Percentiles rank a stretch among this genome's conserved stretches.
Conservation (phyloP, 306 rosid species). For the Prunus fruticosa region DNA sequence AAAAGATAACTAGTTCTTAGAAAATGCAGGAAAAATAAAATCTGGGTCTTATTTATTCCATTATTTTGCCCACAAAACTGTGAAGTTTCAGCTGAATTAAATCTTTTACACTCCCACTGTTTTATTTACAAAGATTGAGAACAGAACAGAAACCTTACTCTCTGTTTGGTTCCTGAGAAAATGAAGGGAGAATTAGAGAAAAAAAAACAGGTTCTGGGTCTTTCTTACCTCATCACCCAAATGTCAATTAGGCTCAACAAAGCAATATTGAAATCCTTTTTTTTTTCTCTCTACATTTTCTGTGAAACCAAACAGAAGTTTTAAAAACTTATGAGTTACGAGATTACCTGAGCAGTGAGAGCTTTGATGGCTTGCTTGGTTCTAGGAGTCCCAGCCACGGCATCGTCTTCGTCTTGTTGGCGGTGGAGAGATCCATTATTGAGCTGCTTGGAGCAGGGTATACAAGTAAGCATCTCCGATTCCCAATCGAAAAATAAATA, state of each 20-base stretch:
- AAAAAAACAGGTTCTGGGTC: neutral
- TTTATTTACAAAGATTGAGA: neutral
- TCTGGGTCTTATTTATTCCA: neutral
- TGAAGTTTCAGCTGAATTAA: neutral
- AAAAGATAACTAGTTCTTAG: neutral
- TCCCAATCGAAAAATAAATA: neutral
- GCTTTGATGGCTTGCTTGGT: conserved; percentile 88
- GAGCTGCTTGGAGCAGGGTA: conserved; percentile 88
- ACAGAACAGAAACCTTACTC: neutral
- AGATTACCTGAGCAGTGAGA: conserved; percentile 81
- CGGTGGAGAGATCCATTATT: conserved; percentile 83
- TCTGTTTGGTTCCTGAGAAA: neutral
- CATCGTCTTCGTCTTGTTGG: conserved; percentile 66
- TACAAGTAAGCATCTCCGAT: conserved; percentile 82
- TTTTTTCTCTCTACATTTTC: conserved; percentile 17
- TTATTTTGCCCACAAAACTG: neutral
- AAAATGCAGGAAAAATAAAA: neutral
- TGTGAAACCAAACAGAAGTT: conserved; percentile 18
- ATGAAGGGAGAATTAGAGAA: neutral
- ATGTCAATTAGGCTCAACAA: neutral
- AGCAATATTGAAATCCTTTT: neutral
- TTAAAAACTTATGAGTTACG: neutral
- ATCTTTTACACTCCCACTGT: neutral
- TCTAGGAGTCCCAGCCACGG: conserved; percentile 59
- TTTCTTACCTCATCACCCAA: neutral